Base-by-base conservation (phyloP, 805 yeast genomes). In the Barnettozyma salicaria region DNA sequence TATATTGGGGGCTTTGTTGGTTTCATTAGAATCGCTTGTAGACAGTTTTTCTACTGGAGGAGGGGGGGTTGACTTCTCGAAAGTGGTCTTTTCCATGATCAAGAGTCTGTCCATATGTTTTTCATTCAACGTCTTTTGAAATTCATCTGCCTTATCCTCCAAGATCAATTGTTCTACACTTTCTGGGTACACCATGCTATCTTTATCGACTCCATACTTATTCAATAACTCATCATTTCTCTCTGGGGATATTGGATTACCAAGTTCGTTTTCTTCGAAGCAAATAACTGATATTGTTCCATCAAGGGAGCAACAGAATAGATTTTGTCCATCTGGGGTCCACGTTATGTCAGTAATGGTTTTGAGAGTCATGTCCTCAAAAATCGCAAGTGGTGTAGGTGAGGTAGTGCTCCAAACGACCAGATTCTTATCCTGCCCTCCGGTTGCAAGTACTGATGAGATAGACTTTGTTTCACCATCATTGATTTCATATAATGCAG, bases 371-470 rank as follows among this genome's bases (percentile, higher is more conserved):
- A 90, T 70, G 44, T 89, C 94, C 27, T 75, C 75, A 1, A 89
- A 85, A 7, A 88, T 85, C 10, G 84, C 70, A 33, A 92, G 59
- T 1, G 98, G 97, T 34, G 85, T 68, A 5, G 88, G 73, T 36
- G 69, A 70, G 2, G 74, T 61, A 0, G 96, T 90, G 51, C 78
- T 79, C 98, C 98, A 90, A 6, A 90, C 66, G 0, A 88, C 95
- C 26, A 92, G 60, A 1, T 88, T 74, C 51, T 85, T 78, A 59
- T 90, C 98, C 60, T 90, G 97, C 9, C 97, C 97, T 11, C 90
- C 96, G 20, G 96, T 83, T 2, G 97, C 96, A n/a, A 90, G 67
- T 1, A 90, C 74, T 0, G 96, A 80, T 7, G 82, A 68, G 36
- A 70, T 63, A 10, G 68, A 61, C 39, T 56, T 40, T 36, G 45